phyloP scores from a whole-genome alignment of 768 basidiomycete genomes.

The Mycena maculata region DNA sequence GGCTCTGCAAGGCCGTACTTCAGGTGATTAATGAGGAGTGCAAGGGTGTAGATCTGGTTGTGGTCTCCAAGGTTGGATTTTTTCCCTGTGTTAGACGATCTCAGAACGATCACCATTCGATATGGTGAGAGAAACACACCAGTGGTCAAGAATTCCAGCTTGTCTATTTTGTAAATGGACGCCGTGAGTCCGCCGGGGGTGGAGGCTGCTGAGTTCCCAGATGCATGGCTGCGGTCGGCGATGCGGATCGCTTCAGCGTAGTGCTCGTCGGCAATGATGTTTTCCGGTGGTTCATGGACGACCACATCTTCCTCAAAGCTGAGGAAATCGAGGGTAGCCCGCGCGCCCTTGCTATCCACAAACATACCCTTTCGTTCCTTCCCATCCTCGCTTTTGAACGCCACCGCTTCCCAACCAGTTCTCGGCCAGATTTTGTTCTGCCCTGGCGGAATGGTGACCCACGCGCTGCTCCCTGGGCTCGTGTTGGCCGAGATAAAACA shows the following conservation, averaged over 20 bases:
- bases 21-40: slow-evolving; percentile 33
- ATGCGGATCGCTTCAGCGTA: slow-evolving; percentile 29
- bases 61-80: slow-evolving; percentile 27
- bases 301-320: slow-evolving; percentile 29
- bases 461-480: slow-evolving; percentile 6
- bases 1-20: slow-evolving; percentile 35
- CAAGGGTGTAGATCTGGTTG: slow-evolving; percentile 34
- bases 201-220: slow-evolving; percentile 29
- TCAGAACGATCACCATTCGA: not conserved
- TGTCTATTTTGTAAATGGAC: slow-evolving; percentile 35
- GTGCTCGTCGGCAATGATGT: slow-evolving; percentile 31
- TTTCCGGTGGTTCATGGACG: slow-evolving; percentile 21
- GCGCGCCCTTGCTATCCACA: slow-evolving; percentile 19
- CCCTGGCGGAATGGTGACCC: slow-evolving; percentile 18
- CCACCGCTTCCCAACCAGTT: slow-evolving; percentile 30
- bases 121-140: slow-evolving; percentile 3
- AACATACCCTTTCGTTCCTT: slow-evolving; percentile 23
- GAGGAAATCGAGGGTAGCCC: slow-evolving; percentile 24
- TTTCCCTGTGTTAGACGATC: slow-evolving; percentile 8
- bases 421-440: slow-evolving; percentile 7
- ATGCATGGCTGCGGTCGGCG: slow-evolving; percentile 26
- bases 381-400: slow-evolving; percentile 22
- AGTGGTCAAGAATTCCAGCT: slow-evolving; percentile 23
- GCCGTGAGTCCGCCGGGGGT: slow-evolving; percentile 28
- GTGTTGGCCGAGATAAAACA: slow-evolving; percentile 30